Conservation (phyloP, 331 rosid species). For the Malus hybrid region DNA sequence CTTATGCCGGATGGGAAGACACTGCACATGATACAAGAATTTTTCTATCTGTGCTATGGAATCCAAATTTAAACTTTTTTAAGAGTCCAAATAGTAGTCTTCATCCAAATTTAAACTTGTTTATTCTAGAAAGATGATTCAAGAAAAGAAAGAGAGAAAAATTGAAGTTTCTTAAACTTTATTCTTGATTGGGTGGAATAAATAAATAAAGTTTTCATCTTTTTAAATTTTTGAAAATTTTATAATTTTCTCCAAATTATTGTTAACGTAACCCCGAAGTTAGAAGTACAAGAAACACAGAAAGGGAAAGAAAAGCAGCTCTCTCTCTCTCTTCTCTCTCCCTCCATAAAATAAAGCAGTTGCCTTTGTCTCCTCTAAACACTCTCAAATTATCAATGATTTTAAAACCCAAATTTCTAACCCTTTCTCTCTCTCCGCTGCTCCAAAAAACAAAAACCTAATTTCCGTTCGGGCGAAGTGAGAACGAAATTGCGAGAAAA, state of each 20-base stretch:
- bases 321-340: neutral
- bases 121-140: no score
- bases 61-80: no score
- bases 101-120: no score
- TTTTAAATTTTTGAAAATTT: neutral
- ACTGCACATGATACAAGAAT: no score
- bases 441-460: neutral
- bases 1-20: no score
- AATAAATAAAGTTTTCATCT: no score
- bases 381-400: neutral
- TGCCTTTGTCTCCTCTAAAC: neutral
- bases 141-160: no score
- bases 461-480: neutral
- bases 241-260: neutral
- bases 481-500: neutral
- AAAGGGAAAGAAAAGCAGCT: neutral
- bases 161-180: no score
- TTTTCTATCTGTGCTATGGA: no score
- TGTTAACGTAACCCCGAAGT: conserved; percentile 3
- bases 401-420: conserved; percentile 3
- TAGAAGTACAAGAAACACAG: neutral
- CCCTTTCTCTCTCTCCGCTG: neutral
- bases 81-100: no score
- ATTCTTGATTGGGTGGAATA: no score
- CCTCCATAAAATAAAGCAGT: neutral